Evolutionary conservation across 805 yeast species (phyloP).

Genomic region (Teunomyces barrocoloradensis): DNA sequence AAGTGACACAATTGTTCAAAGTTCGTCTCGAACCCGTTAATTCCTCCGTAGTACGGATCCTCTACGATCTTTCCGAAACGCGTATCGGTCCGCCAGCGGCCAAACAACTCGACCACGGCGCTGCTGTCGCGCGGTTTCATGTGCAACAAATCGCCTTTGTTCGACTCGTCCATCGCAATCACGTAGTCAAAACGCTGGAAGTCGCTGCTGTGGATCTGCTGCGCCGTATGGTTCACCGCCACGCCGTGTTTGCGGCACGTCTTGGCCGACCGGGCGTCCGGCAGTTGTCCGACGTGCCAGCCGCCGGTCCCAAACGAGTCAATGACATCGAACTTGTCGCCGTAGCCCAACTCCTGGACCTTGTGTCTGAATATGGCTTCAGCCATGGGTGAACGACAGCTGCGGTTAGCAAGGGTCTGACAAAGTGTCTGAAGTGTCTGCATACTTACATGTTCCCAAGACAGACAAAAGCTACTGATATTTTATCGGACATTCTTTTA

Average conservation of each 20-base stretch:
- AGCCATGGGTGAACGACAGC: slow-evolving; percentile 97
- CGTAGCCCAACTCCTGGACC: slow-evolving; percentile 51
- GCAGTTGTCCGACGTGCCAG: slow-evolving; percentile 78
- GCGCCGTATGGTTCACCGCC: slow-evolving; percentile 72
- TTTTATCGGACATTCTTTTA: slow-evolving; percentile 8
- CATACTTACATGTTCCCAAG: slow-evolving; percentile 76
- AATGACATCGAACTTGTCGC: slow-evolving; percentile 47
- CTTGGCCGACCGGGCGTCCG: slow-evolving; percentile 70
- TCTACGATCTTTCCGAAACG: slow-evolving; percentile 59
- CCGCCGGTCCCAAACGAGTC: slow-evolving; percentile 91
- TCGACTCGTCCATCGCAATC: slow-evolving; percentile 69
- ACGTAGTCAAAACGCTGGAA: slow-evolving; percentile 63
- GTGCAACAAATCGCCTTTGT: slow-evolving; percentile 48
- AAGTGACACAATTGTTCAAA: slow-evolving; percentile 75
- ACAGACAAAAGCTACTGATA: slow-evolving; percentile 85
- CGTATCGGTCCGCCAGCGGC: slow-evolving; percentile 66
- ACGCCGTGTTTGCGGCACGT: slow-evolving; percentile 72
- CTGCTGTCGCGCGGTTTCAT: slow-evolving; percentile 51
- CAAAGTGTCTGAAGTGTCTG: too few species aligned
- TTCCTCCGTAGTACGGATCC: slow-evolving; percentile 93
- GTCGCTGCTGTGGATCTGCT: slow-evolving; percentile 54
- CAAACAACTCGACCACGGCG: slow-evolving; percentile 63
- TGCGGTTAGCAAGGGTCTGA: slow-evolving; percentile 24
- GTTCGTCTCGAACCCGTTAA: slow-evolving; percentile 75
- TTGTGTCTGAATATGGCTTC: slow-evolving; percentile 80